Base-by-base conservation (phyloP, 2,329 filamentous ascomycete species). In the Cadophora sp. region DNA sequence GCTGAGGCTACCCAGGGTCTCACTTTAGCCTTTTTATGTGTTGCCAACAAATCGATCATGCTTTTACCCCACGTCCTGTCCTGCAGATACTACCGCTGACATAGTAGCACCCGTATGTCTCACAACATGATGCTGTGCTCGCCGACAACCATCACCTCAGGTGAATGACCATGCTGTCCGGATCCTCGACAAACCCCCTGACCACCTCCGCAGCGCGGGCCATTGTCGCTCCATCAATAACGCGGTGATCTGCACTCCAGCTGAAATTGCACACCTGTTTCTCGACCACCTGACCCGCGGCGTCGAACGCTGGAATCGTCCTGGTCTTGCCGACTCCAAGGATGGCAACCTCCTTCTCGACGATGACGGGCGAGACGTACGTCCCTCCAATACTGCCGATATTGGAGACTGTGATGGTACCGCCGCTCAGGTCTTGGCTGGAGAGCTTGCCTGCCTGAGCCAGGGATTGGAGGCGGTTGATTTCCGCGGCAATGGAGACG, bases 331-430 rank as follows among this genome's bases (percentile, higher is more conserved):
- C 96, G 36, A 99, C 84, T 13, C 95, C 96, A 33, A 99, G 80
- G 76, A 99, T 99, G 9, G 93, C 94, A 11, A 98, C 92, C 80
- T 98, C 94, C 50, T 88, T 91, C 70, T 94, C 91, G 56, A 97
- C 93, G 73, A 99, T 93, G 59, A 99, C 92, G 1, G 96, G 96
- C 36, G 91, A 90, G 56, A 98, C 89, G 74, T 97, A 97, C 0
- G 92, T 96, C 33, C 96, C 96, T 64, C 96, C 96, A 55, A 99
- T 93, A 73, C 89, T 97, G 55, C 96, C 96, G 73, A 99, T 97
- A 78, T 99, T 99, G 74, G 94, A 97, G 59, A 99, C 89, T 0
- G 96, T 97, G 75, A 99, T 95, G 1, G 96, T 98, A 18, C 94
- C 94, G 62, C 94, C 94, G 43, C 84, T 86, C 70, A 99, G 84